Evolutionary conservation across 768 basidiomycete species (phyloP), one percentile per base, ranked within the genome.

Genomic region (Amanita muscaria): DNA sequence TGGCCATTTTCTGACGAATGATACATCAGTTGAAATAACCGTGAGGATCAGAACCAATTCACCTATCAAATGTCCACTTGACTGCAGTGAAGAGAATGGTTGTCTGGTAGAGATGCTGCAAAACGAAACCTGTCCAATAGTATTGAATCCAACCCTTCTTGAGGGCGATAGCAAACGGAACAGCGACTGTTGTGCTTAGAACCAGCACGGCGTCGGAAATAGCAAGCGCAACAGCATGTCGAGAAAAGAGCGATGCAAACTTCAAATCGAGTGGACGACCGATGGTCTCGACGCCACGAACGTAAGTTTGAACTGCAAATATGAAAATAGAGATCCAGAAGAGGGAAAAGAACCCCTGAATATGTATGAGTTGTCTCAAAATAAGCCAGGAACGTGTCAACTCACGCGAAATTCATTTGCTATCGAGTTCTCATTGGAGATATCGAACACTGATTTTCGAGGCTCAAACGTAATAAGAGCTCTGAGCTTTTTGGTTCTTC

Each of bases 311-410:
- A 31, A 91, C 59, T 9, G 82, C 76, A 57, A 90, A 80, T 40
- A 94, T 74, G 54, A 88, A 91, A 51, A 93, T 77, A 16, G 83
- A 83, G 44, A 88, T 79, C 81, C 96, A 98, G 66, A 98, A 98
- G 40, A 98, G 74, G 3, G 86, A 79, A 63, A 91, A 97, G 69
- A 98, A 98, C 1, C 94, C 94, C 83, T 87, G 53, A 11, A 36
- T 21, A 48, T 16, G 48, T 42, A 34, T 50, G 30, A 47, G 41
- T 35, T 22, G 38, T 34, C n/a, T n/a, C n/a, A n/a, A 34, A 22
- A 30, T 24, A 32, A 24, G 19, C 11, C 25, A 9, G 21, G 29
- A 7, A 23, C 24, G 23, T 25, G 29, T n/a, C 29, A 40, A 19
- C 15, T 64, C 59, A 84, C 83, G 49, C 92, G 76, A 61, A 96